Conservation (phyloP, 306 rosid species). For the Amphicarpaea edgeworthii region DNA sequence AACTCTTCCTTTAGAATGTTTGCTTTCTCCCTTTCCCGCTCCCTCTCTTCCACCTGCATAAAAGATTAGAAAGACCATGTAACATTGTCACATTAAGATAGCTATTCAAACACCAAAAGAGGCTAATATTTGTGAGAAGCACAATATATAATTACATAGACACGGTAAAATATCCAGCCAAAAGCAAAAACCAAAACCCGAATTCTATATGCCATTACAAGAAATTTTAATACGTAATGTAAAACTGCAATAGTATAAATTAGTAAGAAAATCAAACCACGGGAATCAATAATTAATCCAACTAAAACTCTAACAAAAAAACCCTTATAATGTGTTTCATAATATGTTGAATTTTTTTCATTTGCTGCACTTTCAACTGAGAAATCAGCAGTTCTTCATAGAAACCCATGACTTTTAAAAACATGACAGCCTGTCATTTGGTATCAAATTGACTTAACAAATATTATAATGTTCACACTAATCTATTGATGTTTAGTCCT, state of each 20-base stretch:
- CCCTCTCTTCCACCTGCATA: slow-evolving; percentile 67
- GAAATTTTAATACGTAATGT: not conserved
- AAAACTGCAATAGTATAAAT: slow-evolving; percentile 12
- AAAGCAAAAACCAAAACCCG: not conserved
- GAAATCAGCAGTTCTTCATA: slow-evolving; percentile 13
- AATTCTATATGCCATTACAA: slow-evolving; percentile 10
- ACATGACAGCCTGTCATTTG: not conserved
- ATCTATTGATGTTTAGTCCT: not conserved
- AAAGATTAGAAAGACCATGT: slow-evolving; percentile 22
- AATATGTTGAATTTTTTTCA: not conserved
- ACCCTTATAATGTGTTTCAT: not conserved
- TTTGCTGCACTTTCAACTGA: slow-evolving; percentile 26
- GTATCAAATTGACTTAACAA: not conserved
- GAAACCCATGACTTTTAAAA: slow-evolving; percentile 15
- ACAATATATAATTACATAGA: not conserved
- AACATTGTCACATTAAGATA: not conserved
- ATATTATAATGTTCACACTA: slow-evolving; percentile 7
- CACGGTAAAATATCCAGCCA: slow-evolving; percentile 6
- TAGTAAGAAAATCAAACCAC: not conserved
- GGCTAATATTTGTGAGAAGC: not conserved
- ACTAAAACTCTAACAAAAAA: slow-evolving; percentile 6
- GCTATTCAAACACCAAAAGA: slow-evolving; percentile 9
- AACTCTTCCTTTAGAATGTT: slow-evolving; percentile 82
- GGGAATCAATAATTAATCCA: slow-evolving; percentile 6
- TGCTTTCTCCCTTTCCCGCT: slow-evolving; percentile 83